Evolutionary conservation across 2,329 filamentous ascomycete genomes (phyloP), one percentile per base, ranked within the genome.

Genomic region (Diaporthe sp.): DNA sequence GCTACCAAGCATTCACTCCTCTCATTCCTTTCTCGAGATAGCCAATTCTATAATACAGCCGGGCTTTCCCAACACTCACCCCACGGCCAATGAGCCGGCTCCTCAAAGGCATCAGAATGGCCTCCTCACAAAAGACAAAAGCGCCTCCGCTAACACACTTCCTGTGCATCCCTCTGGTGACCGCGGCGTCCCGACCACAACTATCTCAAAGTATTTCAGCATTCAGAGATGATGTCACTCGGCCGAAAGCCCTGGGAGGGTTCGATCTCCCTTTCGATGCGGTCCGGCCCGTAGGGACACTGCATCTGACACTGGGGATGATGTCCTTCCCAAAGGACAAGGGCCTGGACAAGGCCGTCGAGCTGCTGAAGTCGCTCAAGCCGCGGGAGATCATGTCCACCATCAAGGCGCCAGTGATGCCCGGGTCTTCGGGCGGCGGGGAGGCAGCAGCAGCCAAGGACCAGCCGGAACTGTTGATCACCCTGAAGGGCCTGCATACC

Each of bases 261-360:
- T 83, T 85, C 75, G 85, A 86, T 8, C 84, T 96, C 13, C 93
- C 94, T 0, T 81, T 86, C 42, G 89, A 89, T 72, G 95, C 95
- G 2, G 85, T 98, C 68, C 87, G 95, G 38, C 95, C 95, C 0
- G 84, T 94, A 0, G 94, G 94, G 0, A 95, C 95, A 1, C 83
- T 98, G 64, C 96, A 98, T 83, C 86, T 97, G 3, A 98, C 96
- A 0, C 87, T 98, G 0, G 96, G 95, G 0, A 94, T 97, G 1
- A 96, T 98, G 93, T 93, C 89, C 77, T 88, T 98, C 13, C 83
- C 86, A 4, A 86, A 85, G 3, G 83, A 86, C 3, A 86, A 88
- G 69, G 80, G 82, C 6, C 77, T 89, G 9, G 83, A 84, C 4
- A 82, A 78, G 52, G 88, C 88, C 2, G 79, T 84, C 19, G 82